These are phyloP conservation scores for Emmonsia crescens DNA, from an alignment of 2,329 filamentous ascomycete species.

Conservation along the genomic window DNA sequence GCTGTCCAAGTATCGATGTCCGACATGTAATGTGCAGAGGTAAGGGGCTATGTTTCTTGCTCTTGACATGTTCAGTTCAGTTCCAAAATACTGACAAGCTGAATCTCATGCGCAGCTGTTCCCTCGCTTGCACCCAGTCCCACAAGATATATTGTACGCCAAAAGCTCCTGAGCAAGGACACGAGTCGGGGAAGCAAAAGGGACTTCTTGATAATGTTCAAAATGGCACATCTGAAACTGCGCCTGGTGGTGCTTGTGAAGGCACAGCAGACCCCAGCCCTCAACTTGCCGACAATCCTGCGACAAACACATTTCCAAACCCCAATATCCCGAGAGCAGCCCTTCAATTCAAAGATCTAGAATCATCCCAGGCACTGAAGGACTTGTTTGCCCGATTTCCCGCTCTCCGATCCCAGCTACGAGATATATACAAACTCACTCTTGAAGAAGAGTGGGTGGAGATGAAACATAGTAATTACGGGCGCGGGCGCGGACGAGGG, in stretches of 20 bases:
- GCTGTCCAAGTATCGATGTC: constrained; percentile 24
- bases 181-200: constrained; percentile 6
- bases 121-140: constrained; percentile 34
- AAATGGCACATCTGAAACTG: background rate
- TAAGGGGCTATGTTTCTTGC: constrained; percentile 11
- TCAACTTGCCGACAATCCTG: background rate
- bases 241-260: background rate
- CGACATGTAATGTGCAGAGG: constrained; percentile 20
- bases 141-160: constrained; percentile 35
- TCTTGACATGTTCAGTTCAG: background rate
- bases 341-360: constrained; percentile 10
- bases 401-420: constrained; percentile 28
- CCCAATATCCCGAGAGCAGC: background rate
- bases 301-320: background rate
- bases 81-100: background rate
- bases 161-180: constrained; percentile 7
- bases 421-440: constrained; percentile 33
- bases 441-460: constrained; percentile 33
- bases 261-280: background rate
- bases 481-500: constrained; percentile 17
- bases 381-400: constrained; percentile 30
- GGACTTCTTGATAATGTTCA: background rate
- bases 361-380: constrained; percentile 25
- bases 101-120: constrained; percentile 28
- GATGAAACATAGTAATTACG: constrained; percentile 15